phyloP scores from a whole-genome alignment of 1,139 yeast genomes.

The Diutina ranongensis region DNA sequence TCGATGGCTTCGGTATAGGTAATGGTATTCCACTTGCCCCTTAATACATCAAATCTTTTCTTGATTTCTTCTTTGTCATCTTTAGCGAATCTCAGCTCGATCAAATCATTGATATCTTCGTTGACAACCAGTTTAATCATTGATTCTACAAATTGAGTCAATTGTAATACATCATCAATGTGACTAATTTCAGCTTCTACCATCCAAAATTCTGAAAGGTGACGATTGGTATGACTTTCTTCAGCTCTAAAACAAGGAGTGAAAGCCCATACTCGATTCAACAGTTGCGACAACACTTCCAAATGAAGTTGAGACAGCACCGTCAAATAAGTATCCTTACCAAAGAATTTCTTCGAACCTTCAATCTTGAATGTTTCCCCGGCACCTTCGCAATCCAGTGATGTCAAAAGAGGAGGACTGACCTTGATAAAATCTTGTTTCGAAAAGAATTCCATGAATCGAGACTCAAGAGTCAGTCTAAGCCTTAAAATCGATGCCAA shows the following conservation, averaged over 20 bases:
- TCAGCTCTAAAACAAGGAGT: slow-evolving; percentile 95
- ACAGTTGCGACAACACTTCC: slow-evolving; percentile 67
- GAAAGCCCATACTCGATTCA: slow-evolving; percentile 78
- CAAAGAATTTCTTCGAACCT: slow-evolving; percentile 43
- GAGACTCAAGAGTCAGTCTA: slow-evolving; percentile 54
- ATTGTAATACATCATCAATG: slow-evolving; percentile 41
- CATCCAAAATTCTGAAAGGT: slow-evolving; percentile 96
- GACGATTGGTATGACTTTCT: slow-evolving; percentile 80
- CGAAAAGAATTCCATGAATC: slow-evolving; percentile 44
- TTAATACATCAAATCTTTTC: slow-evolving; percentile 19
- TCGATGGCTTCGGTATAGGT: slow-evolving; percentile 69
- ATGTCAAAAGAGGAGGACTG: slow-evolving; percentile 75
- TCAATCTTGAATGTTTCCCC: slow-evolving; percentile 72
- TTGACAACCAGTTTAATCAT: slow-evolving; percentile 52
- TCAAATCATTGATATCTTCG: slow-evolving; percentile 31
- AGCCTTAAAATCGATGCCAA: slow-evolving; percentile 58
- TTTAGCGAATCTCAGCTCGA: slow-evolving; percentile 24
- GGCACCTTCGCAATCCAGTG: slow-evolving; percentile 96
- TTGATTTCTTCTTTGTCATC: slow-evolving; percentile 18
- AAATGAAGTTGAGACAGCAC: slow-evolving; percentile 90
- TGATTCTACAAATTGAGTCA: slow-evolving; percentile 55
- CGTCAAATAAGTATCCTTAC: slow-evolving; percentile 57
- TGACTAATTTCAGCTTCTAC: slow-evolving; percentile 83
- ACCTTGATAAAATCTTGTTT: slow-evolving; percentile 52
- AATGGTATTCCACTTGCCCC: slow-evolving; percentile 52